Base-by-base conservation (phyloP, 1,139 yeast genomes). In the Wickerhamomyces sp. region DNA sequence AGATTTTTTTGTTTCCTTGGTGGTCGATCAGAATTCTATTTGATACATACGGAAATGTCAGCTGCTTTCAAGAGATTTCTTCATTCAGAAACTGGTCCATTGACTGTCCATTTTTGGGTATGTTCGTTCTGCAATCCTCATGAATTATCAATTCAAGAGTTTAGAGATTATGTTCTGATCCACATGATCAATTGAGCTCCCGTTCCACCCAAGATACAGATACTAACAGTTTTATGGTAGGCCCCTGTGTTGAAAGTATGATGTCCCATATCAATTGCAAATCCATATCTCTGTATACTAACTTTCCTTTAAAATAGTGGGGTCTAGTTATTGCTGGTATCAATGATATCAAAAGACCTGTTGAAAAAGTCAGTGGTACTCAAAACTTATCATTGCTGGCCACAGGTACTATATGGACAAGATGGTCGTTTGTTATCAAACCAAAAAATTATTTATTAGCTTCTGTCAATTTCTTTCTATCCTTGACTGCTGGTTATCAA, bases 381-480 rank as follows among this genome's bases (percentile, higher is more conserved):
- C 99, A 93, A 67, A 96, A 88, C 65, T 65, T 85, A 51, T 53
- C 99, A 0, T 74, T 93, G 49, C 76, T 87, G 58, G 93, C 93
- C 41, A 93, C 99, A 1, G 99, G 98, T 47, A 81, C 79, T 45
- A 90, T 93, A 59, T 93, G 99, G 99, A 93, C 99, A 40, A 81
- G 99, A 65, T 93, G 99, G 99, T 91, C 97, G 32, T 79, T 90
- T 67, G 94, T 90, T 52, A 93, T 93, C 63, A 81, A 73, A 58
- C 99, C 99, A 44, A 84, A 87, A 68, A 93, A 93, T 70, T 75
- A 77, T 56, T 72, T 93, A 50, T 75, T 93, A 57, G 99, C 98
- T 6, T 81, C 94, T 32, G 99, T 93, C 49, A 93, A 93, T 70
- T 89, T 90, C 75, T 93, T 93, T 75, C 73, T 93, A 51, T 96